phyloP scores from a whole-genome alignment of 1,284 basidiomycete species.

The Apiotrichum laibachii region DNA sequence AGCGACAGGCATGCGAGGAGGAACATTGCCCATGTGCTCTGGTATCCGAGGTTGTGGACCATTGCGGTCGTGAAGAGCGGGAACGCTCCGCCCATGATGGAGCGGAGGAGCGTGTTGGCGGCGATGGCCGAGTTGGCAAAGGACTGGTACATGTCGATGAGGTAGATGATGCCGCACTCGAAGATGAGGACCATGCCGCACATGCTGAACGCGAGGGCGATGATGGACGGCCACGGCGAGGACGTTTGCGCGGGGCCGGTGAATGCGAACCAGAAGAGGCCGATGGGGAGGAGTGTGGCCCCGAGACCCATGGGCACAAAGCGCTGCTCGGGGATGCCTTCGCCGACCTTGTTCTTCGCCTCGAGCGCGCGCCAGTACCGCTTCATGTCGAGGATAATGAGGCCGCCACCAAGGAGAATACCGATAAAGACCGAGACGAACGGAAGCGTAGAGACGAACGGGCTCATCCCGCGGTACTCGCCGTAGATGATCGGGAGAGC shows the following conservation, averaged over 20 bases:
- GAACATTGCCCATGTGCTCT: constrained; percentile 21
- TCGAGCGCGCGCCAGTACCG: constrained; percentile 17
- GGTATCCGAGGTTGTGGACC: constrained; percentile 25
- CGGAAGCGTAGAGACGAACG: constrained; percentile 11
- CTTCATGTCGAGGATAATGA: constrained; percentile 25
- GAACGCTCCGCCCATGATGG: constrained; percentile 23
- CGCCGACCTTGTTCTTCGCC: background rate
- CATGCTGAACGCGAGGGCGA: constrained; percentile 25
- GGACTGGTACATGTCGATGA: constrained; percentile 24
- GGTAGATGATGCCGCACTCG: constrained; percentile 23
- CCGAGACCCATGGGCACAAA: constrained; percentile 26
- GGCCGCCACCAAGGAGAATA: constrained; percentile 20
- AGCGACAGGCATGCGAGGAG: constrained; percentile 19
- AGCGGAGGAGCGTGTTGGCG: constrained; percentile 26
- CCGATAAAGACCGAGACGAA: constrained; percentile 23
- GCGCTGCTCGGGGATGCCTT: constrained; percentile 21
- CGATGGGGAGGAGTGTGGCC: constrained; percentile 18
- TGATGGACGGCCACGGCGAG: constrained; percentile 23
- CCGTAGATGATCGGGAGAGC: constrained; percentile 26
- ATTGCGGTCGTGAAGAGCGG: constrained; percentile 27
- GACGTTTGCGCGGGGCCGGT: constrained; percentile 24
- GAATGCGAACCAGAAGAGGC: constrained; percentile 31
- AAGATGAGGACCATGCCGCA: constrained; percentile 26
- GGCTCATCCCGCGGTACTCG: constrained; percentile 22
- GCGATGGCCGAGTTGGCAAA: constrained; percentile 30